Base-by-base conservation (phyloP, 495 filamentous ascomycete genomes). In the Lineolata rhizophorae region DNA sequence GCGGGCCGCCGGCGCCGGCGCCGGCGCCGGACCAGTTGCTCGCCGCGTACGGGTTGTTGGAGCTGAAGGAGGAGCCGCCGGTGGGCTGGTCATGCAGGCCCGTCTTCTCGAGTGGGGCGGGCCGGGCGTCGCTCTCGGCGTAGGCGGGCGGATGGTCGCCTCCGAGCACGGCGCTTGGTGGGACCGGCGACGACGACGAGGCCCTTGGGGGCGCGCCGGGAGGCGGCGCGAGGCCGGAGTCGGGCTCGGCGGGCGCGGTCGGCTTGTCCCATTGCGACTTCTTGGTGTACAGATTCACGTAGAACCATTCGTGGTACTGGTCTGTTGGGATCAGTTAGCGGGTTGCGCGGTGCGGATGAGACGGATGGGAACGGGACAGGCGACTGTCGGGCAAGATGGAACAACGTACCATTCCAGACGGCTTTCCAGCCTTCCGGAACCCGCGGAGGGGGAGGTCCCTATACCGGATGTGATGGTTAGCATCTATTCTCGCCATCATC, bases 381-480 rank as follows among this genome's bases (percentile, higher is more conserved):
- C 5, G 30, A 21, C 8, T 18, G 30, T 8, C 29, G 25, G 29
- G 30, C 5, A 27, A 27, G 29, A 29, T 15, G 27, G 18, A 38
- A 27, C 8, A 0, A 31, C 66, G 39, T 49, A 83, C 78, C 74
- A 81, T 74, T 81, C 68, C 64, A 91, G 27, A 77, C 67, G 5
- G 71, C 72, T 44, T 76, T 72, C 81, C 82, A 95, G 35, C 85
- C 85, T 45, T 77, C 73, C 0, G 85, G 87, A 1, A 92, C 74
- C 38, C 68, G 67, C 15, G 82, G 84, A 5, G 87, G 83, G 21
- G 83, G 82, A 31, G 85, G 85, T 4, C 79, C 79, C 45, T 49
- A 22, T 3, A 22, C n/a, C 12, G 14, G 24, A 6, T 16, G 22
- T 25, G 6, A 25, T n/a, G n/a, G n/a, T n/a, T n/a, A n/a, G n/a